Conservation (phyloP, 768 basidiomycete species). For the Mycena vitilis region DNA sequence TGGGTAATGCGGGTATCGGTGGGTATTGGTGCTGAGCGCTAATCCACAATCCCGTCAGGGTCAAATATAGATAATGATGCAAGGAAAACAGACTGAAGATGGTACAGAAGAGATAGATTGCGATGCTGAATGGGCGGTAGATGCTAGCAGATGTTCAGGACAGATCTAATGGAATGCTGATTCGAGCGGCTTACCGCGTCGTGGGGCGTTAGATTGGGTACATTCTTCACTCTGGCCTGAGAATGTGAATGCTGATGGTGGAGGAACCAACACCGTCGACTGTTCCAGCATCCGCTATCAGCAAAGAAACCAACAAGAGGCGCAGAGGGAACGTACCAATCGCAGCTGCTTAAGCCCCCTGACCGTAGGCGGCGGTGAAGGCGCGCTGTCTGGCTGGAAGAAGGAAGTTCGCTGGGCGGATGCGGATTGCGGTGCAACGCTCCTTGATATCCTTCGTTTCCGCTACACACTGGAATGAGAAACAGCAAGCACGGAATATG, state of each 20-base stretch:
- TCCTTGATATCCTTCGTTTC: constrained; percentile 34
- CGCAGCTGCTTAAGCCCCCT: constrained; percentile 59
- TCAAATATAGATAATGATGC: background rate
- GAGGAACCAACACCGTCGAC: constrained; percentile 30
- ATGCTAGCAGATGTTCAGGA: constrained; percentile 18
- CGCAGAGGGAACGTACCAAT: constrained; percentile 50
- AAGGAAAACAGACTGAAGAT: constrained; percentile 24
- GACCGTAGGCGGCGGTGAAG: constrained; percentile 31
- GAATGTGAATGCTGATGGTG: constrained; percentile 31
- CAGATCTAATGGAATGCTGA: background rate
- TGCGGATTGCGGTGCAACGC: constrained; percentile 30
- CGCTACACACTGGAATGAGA: constrained; percentile 11
- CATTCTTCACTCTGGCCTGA: constrained; percentile 4
- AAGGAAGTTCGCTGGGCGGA: constrained; percentile 16
- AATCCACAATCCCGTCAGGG: constrained; percentile 3
- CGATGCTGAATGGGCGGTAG: constrained; percentile 28
- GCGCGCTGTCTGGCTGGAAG: constrained; percentile 37
- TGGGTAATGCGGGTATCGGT: constrained; percentile 25
- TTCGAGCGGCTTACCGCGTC: constrained; percentile 23
- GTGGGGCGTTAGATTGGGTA: constrained; percentile 13
- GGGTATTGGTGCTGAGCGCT: constrained; percentile 34
- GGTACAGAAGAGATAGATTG: constrained; percentile 34
- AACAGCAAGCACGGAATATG: background rate
- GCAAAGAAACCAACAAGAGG: background rate
- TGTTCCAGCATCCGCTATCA: background rate